Evolutionary conservation across 805 yeast species (phyloP).

Genomic region (Candida khao-thaluensis): DNA sequence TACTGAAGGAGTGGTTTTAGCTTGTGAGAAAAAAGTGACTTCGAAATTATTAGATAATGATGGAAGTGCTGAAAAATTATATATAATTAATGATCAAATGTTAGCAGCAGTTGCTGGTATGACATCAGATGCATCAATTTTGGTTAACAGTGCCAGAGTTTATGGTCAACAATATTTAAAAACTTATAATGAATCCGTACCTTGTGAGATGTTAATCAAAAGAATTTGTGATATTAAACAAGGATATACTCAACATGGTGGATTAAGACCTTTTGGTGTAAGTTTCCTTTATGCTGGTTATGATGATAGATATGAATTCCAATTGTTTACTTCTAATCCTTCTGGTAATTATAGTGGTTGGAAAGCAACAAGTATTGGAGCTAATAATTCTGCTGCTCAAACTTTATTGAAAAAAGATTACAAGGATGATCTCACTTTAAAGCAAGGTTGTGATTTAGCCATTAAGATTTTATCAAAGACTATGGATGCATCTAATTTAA

Average conservation of each 20-base stretch:
- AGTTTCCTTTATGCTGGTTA: slow-evolving; percentile 94
- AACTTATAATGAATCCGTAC: slow-evolving; percentile 87
- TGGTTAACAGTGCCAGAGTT: slow-evolving; percentile 83
- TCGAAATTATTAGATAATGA: slow-evolving; percentile 92
- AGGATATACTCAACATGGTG: slow-evolving; percentile 98
- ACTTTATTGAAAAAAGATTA: slow-evolving; percentile 93
- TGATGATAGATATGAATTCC: slow-evolving; percentile 87
- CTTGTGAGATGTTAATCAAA: slow-evolving; percentile 88
- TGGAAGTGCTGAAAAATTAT: slow-evolving; percentile 88
- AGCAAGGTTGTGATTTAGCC: slow-evolving; percentile 84
- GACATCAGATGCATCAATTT: slow-evolving; percentile 93
- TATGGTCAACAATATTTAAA: slow-evolving; percentile 82
- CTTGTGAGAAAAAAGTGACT: slow-evolving; percentile 95
- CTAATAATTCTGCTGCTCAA: slow-evolving; percentile 94
- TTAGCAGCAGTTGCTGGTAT: slow-evolving; percentile 97
- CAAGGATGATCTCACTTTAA: slow-evolving; percentile 70
- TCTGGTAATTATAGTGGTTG: slow-evolving; percentile 98
- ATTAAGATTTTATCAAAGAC: slow-evolving; percentile 91
- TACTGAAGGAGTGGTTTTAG: slow-evolving; percentile 85
- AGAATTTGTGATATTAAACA: slow-evolving; percentile 91
- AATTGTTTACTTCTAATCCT: slow-evolving; percentile 92
- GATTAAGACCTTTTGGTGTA: slow-evolving; percentile 97
- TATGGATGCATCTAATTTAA: slow-evolving; percentile 82
- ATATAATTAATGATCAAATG: slow-evolving; percentile 76
- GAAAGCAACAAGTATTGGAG: slow-evolving; percentile 97